phyloP scores from a whole-genome alignment of 1,139 yeast genomes.

The Zhuliangozyma blackwelliae region DNA sequence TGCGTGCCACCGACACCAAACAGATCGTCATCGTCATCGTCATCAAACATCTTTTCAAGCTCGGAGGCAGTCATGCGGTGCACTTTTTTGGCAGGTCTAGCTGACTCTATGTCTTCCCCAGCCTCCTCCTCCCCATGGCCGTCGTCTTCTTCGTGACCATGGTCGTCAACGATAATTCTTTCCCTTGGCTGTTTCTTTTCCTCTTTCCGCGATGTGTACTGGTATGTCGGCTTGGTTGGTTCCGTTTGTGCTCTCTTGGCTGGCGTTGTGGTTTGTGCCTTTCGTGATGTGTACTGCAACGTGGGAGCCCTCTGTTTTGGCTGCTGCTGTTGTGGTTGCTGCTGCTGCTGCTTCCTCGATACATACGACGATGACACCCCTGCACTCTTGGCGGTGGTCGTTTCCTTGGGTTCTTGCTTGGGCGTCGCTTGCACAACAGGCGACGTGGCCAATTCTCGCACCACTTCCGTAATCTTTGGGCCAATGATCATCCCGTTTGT shows the following conservation, averaged over 20 bases:
- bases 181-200: conserved; percentile 31
- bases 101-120: conserved; percentile 3
- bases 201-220: conserved; percentile 37
- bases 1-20: conserved; percentile 16
- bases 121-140: conserved; percentile 11
- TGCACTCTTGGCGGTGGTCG: conserved; percentile 8
- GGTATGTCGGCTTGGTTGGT: conserved; percentile 17
- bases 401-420: background rate
- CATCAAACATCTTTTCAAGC: conserved; percentile 16
- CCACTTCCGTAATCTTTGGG: conserved; percentile 18
- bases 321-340: conserved; percentile 10
- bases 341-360: conserved; percentile 21
- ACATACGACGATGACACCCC: conserved; percentile 25
- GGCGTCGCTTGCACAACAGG: no score
- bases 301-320: conserved; percentile 3
- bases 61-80: conserved; percentile 10
- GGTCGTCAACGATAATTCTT: conserved; percentile 29
- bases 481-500: conserved; percentile 34
- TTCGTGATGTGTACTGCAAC: conserved; percentile 21
- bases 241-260: conserved; percentile 11
- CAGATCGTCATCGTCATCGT: conserved; percentile 10
- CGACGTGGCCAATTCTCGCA: conserved; percentile 1
- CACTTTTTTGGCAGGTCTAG: conserved; percentile 1
- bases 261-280: conserved; percentile 12
- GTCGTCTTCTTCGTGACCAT: conserved; percentile 16